Evolutionary conservation across 1,284 basidiomycete species (phyloP), one percentile per base, ranked within the genome.

Genomic region (Rhodotorula sp.): DNA sequence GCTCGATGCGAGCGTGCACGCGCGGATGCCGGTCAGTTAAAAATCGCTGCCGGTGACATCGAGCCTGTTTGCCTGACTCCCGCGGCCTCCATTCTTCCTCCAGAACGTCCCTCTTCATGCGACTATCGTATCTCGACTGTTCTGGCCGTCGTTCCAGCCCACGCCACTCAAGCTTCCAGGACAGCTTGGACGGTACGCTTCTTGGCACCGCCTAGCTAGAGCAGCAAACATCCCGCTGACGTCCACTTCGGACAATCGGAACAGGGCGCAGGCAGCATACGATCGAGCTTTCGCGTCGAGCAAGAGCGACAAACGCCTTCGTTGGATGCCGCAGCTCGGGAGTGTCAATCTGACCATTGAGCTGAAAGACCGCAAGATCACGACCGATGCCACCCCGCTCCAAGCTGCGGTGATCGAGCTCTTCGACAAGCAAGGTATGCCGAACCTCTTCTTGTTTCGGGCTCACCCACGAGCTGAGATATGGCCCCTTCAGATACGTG

Each of bases 401-500:
- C 92, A 97, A 80, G 95, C 93, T 12, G 90, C 91, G 0, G 87
- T 96, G 68, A 88, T 93, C 57, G 93, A 96, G 79, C 82, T 93
- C 7, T 97, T 97, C 80, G 89, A 89, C 1, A 83, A 86, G 67
- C 86, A 88, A 80, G 84, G 90, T 88, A 63, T 29, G 81, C 80
- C 74, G 69, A 58, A n/a, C 26, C 3, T 26, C 20, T 31, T 29
- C 7, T 49, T 20, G 34, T 3, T 23, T 31, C 29, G 10, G 1
- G 5, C 1, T 18, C 16, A 31, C 43, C 2, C 5, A 14, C 2
- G 8, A n/a, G 14, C 20, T 23, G 60, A 49, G 46, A 16, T n/a
- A 14, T 2, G 2, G 4, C 34, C 15, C 14, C 14, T 2, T 46
- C 75, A 93, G 92, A 87, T 73, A 82, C 83, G 1, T 92, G 90